Evolutionary conservation across 1,284 basidiomycete genomes (phyloP).

Genomic region (Moesziomyces parantarcticus): DNA sequence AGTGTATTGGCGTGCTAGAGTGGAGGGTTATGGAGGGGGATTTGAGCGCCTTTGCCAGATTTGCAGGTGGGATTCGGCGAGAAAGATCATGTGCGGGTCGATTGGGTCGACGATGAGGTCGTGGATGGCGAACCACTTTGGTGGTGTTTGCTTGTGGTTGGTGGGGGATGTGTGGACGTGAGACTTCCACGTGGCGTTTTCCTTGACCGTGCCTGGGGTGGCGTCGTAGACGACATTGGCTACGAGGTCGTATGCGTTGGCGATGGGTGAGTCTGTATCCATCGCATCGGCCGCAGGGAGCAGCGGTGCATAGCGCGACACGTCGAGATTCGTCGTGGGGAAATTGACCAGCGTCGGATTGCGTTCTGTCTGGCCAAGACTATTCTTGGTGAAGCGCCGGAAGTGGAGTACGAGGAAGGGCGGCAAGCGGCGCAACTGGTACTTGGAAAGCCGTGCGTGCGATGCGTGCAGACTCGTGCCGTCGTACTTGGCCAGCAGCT

Average conservation of each 20-base stretch:
- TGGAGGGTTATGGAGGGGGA: neutral
- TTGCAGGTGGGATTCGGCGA: constrained; percentile 91
- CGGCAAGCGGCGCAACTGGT: constrained; percentile 87
- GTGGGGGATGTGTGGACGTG: constrained; percentile 76
- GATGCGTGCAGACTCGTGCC: constrained; percentile 71
- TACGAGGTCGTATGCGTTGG: constrained; percentile 89
- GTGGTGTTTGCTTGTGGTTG: constrained; percentile 63
- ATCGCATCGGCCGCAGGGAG: constrained; percentile 66
- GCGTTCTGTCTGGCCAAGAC: constrained; percentile 91
- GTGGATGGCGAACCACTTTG: constrained; percentile 97
- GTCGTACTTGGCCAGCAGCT: constrained; percentile 95
- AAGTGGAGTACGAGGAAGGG: constrained; percentile 93
- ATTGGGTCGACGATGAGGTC: constrained; percentile 96
- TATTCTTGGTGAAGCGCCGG: constrained; percentile 98
- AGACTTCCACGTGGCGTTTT: constrained; percentile 89
- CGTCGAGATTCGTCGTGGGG: constrained; percentile 81
- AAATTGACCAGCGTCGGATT: constrained; percentile 99
- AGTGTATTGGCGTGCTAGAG: neutral
- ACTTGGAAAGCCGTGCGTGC: constrained; percentile 72
- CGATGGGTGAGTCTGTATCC: constrained; percentile 66
- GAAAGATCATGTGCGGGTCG: constrained; percentile 95
- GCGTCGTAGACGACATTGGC: constrained; percentile 96
- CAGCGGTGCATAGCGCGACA: constrained; percentile 21
- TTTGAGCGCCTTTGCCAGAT: constrained; percentile 35
- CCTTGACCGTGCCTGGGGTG: constrained; percentile 88